Base-by-base conservation (phyloP, 2,329 filamentous ascomycete species). In the Epichloe glyceriae region DNA sequence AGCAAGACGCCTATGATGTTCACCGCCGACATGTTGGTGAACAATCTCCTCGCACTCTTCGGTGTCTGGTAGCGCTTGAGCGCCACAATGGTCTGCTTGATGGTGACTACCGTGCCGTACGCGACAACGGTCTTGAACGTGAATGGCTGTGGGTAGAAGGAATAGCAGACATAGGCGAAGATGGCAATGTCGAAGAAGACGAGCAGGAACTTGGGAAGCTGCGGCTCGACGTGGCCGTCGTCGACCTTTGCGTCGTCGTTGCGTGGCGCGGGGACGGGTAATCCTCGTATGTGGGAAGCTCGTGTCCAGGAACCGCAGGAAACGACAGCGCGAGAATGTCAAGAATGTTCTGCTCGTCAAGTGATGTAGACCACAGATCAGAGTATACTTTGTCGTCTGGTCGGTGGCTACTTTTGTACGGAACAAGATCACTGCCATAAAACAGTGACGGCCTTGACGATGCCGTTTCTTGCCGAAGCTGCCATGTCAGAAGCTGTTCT, bases 71-170 rank as follows among this genome's bases (percentile, higher is more conserved):
- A 58, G n/a, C 56, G 53, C 49, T 56, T 55, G 19, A 51, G 51
- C 8, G 55, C 55, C 17, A 58, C 39, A 34, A 57, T 52, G 48
- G 52, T 47, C 47, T 57, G 56, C 47, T 56, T 57, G 49, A 57
- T 53, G 42, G 50, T 48, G 17, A 57, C 56, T 19, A 57, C 56
- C 5, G 56, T 55, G 39, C 56, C 51, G 38, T 57, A 57, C 6
- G 56, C 56, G 22, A 57, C 54, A 7, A 57, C 54, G 1, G 56
- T 57, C 49, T 56, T 57, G 52, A 57, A 57, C 2, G 56, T 57
- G 30, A 57, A 56, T 3, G 56, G 54, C 49, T 57, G 56, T 5
- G 56, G 50, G 33, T 49, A 57, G 48, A 57, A 57, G 3, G 55
- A 57, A 43, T 56, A 57, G 49, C 54, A 55, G 19, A 56, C 55